phyloP scores from a whole-genome alignment of 345 rosid species.

The Eucalyptus erythrocorys region DNA sequence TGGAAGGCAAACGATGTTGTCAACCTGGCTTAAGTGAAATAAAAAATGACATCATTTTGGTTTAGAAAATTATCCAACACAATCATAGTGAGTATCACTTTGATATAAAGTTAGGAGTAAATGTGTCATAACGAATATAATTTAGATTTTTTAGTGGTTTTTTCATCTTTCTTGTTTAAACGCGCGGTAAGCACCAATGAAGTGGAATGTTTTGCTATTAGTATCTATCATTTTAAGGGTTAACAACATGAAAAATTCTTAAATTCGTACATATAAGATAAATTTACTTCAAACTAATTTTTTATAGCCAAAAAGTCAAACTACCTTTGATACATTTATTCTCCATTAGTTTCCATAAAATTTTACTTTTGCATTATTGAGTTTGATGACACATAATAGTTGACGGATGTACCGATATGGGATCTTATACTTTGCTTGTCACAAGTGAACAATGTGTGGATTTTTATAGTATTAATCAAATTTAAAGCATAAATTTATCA shows the following conservation, averaged over 20 bases:
- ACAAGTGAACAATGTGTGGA: accelerated
- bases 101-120: no score
- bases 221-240: no score
- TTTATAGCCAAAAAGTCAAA: accelerated
- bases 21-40: no score
- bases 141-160: no score
- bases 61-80: accelerated
- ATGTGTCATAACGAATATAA: no score
- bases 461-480: no score
- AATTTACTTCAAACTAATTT: accelerated
- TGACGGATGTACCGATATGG: accelerated
- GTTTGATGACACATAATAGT: accelerated
- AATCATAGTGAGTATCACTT: no score
- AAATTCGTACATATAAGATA: accelerated
- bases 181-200: accelerated
- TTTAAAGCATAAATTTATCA: no score
- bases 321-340: accelerated
- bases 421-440: accelerated
- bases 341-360: accelerated
- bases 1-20: accelerated
- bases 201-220: no score
- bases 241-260: no score
- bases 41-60: no score
- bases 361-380: accelerated
- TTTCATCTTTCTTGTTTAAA: no score